phyloP scores from a whole-genome alignment of 108 stramenopile species.

The Nitzschia sp. region DNA sequence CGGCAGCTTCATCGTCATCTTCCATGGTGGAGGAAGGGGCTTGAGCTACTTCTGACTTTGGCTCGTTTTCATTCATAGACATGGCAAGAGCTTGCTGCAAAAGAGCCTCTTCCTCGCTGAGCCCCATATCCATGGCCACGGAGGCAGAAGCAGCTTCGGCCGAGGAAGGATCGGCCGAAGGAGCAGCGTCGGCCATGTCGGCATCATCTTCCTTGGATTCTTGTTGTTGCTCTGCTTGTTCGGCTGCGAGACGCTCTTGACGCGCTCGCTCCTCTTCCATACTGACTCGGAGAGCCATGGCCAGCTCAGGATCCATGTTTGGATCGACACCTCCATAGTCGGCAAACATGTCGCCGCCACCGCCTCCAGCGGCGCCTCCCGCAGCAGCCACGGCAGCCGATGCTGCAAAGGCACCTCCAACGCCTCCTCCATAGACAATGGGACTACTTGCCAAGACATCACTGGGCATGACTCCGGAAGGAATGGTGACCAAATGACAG shows the following conservation, averaged over 20 bases:
- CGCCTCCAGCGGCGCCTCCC: slow-evolving; percentile 50
- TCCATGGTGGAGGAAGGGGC: slow-evolving; percentile 31
- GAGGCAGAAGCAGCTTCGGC: slow-evolving; percentile 11
- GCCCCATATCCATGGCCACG: slow-evolving; percentile 38
- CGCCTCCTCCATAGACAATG: slow-evolving; percentile 78
- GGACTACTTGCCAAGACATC: slow-evolving; percentile 90
- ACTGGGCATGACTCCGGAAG: slow-evolving; percentile 89
- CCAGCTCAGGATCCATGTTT: slow-evolving; percentile 97
- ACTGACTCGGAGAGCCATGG: slow-evolving; percentile 95
- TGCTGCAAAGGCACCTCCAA: slow-evolving; percentile 44
- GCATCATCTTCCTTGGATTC: slow-evolving; percentile 28
- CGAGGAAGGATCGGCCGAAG: slow-evolving; percentile 15
- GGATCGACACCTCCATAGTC: slow-evolving; percentile 95
- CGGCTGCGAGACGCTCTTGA: slow-evolving; percentile 63
- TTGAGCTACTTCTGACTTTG: slow-evolving; percentile 31
- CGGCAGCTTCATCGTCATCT: slow-evolving; percentile 86
- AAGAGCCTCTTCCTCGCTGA: slow-evolving; percentile 81
- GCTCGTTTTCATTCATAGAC: slow-evolving; percentile 91
- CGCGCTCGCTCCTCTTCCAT: slow-evolving; percentile 97
- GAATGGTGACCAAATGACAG: slow-evolving; percentile 94
- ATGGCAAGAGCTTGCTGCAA: slow-evolving; percentile 96
- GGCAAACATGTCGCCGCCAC: slow-evolving; percentile 76
- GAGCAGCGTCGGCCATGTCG: slow-evolving; percentile 36
- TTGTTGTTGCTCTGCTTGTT: slow-evolving; percentile 19
- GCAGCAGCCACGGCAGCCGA: slow-evolving; percentile 45